A percentile compares a stretch with the other conserved stretches of the same genome.
Conservation (phyloP, 2,329 filamentous ascomycete species). For the Colletotrichum liriopes region DNA sequence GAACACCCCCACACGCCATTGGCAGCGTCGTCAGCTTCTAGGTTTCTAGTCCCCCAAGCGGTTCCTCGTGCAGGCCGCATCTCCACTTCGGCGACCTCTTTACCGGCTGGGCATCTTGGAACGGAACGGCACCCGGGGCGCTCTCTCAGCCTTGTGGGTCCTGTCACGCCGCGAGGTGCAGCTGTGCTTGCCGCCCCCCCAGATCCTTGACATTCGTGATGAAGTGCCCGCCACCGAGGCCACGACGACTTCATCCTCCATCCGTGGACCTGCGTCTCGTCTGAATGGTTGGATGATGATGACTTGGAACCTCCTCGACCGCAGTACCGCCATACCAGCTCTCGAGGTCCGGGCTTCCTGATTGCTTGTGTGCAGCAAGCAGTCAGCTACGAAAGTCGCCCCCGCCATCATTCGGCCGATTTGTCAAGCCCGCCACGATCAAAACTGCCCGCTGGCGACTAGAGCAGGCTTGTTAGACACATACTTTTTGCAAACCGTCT, state of each 20-base stretch:
- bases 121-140: conserved; percentile 12
- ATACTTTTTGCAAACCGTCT: not conserved
- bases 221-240: too few species aligned
- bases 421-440: not conserved
- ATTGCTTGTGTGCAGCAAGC: not conserved
- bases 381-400: not conserved
- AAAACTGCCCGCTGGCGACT: not conserved
- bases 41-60: conserved; percentile 1
- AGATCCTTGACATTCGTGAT: not conserved
- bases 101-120: conserved; percentile 36
- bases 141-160: conserved; percentile 41
- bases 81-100: conserved; percentile 32
- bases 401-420: not conserved
- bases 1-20: not conserved
- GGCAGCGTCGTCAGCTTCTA: conserved; percentile 26
- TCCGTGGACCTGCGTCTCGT: too few species aligned
- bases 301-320: too few species aligned
- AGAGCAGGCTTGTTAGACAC: not conserved
- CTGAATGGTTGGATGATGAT: too few species aligned
- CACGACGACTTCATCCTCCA: not conserved
- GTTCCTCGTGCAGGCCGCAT: not conserved
- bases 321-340: not conserved
- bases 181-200: not conserved
- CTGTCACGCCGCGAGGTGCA: conserved; percentile 3
- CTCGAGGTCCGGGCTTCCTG: too few species aligned